phyloP scores from a whole-genome alignment of 2,329 filamentous ascomycete genomes.

The Cladophialophora exuberans region DNA sequence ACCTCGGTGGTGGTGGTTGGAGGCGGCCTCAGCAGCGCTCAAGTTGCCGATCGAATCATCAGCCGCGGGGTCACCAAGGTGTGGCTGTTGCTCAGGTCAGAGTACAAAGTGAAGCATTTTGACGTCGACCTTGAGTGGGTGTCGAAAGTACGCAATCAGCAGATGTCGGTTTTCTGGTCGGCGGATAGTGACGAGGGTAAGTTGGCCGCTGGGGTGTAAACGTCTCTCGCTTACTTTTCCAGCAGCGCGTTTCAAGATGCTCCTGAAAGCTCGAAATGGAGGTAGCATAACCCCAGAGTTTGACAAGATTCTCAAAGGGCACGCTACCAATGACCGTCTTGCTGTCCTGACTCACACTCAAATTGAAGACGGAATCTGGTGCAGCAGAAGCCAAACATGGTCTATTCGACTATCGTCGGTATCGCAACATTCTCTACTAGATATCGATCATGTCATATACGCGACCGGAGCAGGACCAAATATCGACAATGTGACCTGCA shows the following conservation, averaged over 20 bases:
- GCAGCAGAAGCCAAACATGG: conserved; percentile 50
- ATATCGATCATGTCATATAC: conserved; percentile 71
- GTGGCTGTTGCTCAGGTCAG: conserved; percentile 69
- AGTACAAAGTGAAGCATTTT: conserved; percentile 69
- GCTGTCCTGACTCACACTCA: conserved; percentile 62
- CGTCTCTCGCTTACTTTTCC: conserved; percentile 15
- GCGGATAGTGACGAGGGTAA: conserved; percentile 66
- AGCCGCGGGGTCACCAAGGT: conserved; percentile 68
- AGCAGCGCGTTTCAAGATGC: conserved; percentile 66
- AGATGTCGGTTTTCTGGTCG: conserved; percentile 76
- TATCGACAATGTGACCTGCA: conserved; percentile 62
- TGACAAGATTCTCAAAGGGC: conserved; percentile 66
- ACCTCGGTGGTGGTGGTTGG: conserved; percentile 69
- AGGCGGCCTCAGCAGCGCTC: conserved; percentile 75
- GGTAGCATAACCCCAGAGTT: conserved; percentile 76
- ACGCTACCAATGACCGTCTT: conserved; percentile 57
- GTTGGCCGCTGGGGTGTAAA: background rate
- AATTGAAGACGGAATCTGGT: conserved; percentile 55
- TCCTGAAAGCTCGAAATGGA: conserved; percentile 68
- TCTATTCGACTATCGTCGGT: conserved; percentile 50
- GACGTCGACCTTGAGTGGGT: conserved; percentile 79
- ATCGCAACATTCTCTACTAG: conserved; percentile 55
- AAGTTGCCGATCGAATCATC: conserved; percentile 70
- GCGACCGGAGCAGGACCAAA: conserved; percentile 73
- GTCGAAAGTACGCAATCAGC: conserved; percentile 77